phyloP scores from a whole-genome alignment of 2,329 filamentous ascomycete species.

The Aspergillus piperis region DNA sequence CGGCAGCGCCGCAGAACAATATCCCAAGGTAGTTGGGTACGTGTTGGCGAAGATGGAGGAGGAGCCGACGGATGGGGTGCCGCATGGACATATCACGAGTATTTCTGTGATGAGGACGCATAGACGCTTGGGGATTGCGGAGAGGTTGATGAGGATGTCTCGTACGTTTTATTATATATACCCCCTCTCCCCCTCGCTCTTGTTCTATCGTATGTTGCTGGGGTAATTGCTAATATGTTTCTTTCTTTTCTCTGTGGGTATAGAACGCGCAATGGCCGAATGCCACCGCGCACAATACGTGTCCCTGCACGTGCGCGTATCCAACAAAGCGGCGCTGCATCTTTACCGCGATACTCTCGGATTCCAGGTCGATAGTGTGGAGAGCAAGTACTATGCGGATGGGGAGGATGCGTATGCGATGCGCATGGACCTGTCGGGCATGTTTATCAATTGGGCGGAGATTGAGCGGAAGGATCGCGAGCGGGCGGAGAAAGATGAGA shows the following conservation, averaged over 20 bases:
- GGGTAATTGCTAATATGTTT: no score
- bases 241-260: no score
- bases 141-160: conserved; percentile 96
- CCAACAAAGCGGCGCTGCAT: conserved; percentile 85
- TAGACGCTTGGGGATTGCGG: conserved; percentile 83
- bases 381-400: conserved; percentile 72
- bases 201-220: conserved; percentile 52
- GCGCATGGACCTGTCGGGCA: conserved; percentile 73
- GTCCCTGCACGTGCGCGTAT: conserved; percentile 91
- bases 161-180: conserved; percentile 58
- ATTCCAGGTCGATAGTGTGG: conserved; percentile 76
- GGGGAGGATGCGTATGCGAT: conserved; percentile 95
- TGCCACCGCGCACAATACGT: conserved; percentile 90
- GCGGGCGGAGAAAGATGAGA: conserved; percentile 34
- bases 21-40: conserved; percentile 97
- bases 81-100: conserved; percentile 94
- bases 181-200: neutral
- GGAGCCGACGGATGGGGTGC: conserved; percentile 85
- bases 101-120: conserved; percentile 97
- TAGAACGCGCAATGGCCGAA: conserved; percentile 95
- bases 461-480: conserved; percentile 44
- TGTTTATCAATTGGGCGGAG: conserved; percentile 51
- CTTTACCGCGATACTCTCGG: conserved; percentile 91
- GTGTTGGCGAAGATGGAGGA: conserved; percentile 99
- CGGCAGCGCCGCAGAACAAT: conserved; percentile 50